phyloP scores from a whole-genome alignment of 768 basidiomycete genomes.

The Lanmaoa pseudosensibilis region DNA sequence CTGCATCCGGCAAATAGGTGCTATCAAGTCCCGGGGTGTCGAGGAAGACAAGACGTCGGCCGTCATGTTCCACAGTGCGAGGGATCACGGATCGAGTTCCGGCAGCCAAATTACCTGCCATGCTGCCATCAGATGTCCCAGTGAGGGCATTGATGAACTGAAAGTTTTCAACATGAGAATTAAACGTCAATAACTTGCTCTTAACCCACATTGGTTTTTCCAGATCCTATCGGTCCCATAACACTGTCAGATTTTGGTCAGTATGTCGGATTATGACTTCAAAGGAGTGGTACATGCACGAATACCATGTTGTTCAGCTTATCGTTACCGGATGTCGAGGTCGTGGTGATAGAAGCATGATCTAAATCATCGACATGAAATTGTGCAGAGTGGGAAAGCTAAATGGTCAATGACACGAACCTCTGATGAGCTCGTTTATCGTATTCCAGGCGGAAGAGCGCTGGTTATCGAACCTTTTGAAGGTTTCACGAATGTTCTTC shows the following conservation, averaged over 20 bases:
- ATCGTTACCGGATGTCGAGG: not conserved
- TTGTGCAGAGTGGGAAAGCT: not conserved
- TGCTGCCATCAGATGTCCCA: not conserved
- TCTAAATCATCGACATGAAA: not conserved
- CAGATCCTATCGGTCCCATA: constrained; percentile 2
- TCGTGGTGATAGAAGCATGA: not conserved
- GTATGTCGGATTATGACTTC: not conserved
- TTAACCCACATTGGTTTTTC: constrained; percentile 3
- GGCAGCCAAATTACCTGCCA: not conserved
- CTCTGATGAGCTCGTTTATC: not conserved
- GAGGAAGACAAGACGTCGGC: not conserved
- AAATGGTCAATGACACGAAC: not conserved
- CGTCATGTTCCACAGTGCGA: not conserved
- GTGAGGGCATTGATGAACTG: constrained; percentile 8
- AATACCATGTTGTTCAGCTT: not conserved
- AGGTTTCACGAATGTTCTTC: not conserved
- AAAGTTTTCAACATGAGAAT: not conserved
- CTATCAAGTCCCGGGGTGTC: constrained; percentile 10
- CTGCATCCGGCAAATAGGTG: not conserved
- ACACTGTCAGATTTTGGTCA: not conserved
- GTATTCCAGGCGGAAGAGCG: not conserved
- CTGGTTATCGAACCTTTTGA: constrained; percentile 3
- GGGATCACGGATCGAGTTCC: not conserved
- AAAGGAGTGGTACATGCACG: not conserved
- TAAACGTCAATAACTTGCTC: too few species aligned